Conservation (phyloP, 129 eudicot species). For the Apium graveolens region DNA sequence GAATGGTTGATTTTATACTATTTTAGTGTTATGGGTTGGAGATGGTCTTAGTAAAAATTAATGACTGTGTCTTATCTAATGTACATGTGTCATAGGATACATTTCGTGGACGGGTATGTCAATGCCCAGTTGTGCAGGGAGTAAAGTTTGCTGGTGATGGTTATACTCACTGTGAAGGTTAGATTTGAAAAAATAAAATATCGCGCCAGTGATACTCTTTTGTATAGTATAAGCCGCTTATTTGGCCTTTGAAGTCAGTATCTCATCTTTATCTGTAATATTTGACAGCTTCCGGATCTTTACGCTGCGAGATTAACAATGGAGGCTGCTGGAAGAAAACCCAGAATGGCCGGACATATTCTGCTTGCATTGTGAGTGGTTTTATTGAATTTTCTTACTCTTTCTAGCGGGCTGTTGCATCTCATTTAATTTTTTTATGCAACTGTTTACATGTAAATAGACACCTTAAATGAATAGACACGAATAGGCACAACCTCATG, state of each 20-base stretch:
- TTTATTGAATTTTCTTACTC: neutral
- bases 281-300: conserved; percentile 74
- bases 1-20: no score
- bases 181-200: neutral
- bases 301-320: conserved; percentile 79
- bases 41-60: no score
- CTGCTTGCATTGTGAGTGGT: conserved; percentile 80
- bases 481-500: neutral
- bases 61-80: neutral
- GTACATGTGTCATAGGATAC: conserved; percentile 48
- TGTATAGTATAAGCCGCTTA: neutral
- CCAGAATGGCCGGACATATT: conserved; percentile 63
- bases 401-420: neutral
- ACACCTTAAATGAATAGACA: neutral
- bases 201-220: neutral
- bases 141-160: conserved; percentile 88
- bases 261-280: conserved; percentile 9
- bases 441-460: neutral
- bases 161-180: conserved; percentile 89
- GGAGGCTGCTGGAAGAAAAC: conserved; percentile 96
- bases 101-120: conserved; percentile 81
- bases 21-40: no score
- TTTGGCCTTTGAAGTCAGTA: neutral
- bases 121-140: conserved; percentile 83
- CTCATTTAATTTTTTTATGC: neutral